Conservation (phyloP, 2,329 filamentous ascomycete genomes). For the Fusarium nodosum region DNA sequence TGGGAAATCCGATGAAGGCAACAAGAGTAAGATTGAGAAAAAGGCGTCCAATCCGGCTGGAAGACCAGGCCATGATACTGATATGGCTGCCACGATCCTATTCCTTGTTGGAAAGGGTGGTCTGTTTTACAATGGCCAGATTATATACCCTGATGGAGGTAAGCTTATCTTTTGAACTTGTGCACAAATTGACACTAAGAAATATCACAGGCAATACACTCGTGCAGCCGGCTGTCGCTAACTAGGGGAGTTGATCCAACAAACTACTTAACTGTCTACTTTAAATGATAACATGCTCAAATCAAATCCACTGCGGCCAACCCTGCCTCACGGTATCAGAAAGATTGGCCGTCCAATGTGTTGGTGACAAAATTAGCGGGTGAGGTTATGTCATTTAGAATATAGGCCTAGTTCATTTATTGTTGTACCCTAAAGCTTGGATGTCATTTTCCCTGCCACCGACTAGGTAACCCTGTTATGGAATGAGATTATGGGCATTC, state of each 20-base stretch:
- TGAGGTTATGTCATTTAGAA: no score
- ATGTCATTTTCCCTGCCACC: no score
- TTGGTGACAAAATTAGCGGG: no score
- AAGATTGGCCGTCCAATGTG: no score
- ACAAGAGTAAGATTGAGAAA: conserved; percentile 9
- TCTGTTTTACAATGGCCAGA: conserved; percentile 18
- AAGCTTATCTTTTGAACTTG: accelerated
- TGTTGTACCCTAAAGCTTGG: no score
- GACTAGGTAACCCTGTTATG: no score
- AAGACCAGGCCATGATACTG: conserved; percentile 4
- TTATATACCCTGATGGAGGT: conserved; percentile 18
- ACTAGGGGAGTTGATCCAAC: not conserved
- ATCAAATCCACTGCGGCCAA: no score
- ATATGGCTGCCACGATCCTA: conserved; percentile 18
- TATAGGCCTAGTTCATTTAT: no score
- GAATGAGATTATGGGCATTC: no score
- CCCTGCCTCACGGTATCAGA: no score
- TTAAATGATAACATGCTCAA: not conserved
- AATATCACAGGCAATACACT: not conserved
- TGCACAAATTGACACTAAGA: accelerated
- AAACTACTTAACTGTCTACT: not conserved
- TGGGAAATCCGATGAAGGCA: not conserved
- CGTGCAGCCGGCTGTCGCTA: conserved; percentile 1
- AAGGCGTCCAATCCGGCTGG: conserved; percentile 18
- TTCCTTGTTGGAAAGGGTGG: conserved; percentile 21